These are phyloP conservation scores for Heterobasidion parviporum DNA, from an alignment of 1,284 basidiomycete genomes.

Conservation along the genomic window DNA sequence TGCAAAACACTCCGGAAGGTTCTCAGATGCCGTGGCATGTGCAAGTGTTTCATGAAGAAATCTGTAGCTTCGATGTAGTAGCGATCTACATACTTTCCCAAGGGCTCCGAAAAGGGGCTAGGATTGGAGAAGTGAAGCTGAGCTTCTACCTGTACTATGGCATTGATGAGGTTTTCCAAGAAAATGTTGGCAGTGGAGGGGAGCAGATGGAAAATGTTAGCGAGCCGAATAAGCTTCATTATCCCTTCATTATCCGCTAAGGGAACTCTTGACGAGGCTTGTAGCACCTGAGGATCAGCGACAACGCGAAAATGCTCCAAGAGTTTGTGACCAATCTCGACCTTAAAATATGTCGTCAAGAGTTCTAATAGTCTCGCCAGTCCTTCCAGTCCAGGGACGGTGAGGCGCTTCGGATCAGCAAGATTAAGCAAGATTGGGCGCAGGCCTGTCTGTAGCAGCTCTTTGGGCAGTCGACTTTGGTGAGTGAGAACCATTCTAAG, in stretches of 20 bases:
- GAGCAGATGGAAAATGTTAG: slow-evolving; percentile 95
- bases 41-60: slow-evolving; percentile 78
- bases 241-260: slow-evolving; percentile 88
- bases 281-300: slow-evolving; percentile 80
- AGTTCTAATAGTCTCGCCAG: slow-evolving; percentile 93
- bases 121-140: slow-evolving; percentile 84
- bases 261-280: slow-evolving; percentile 70
- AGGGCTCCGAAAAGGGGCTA: slow-evolving; percentile 91
- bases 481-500: slow-evolving; percentile 85
- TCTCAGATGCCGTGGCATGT: slow-evolving; percentile 67
- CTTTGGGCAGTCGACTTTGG: slow-evolving; percentile 91
- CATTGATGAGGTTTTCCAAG: slow-evolving; percentile 78
- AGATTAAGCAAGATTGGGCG: slow-evolving; percentile 98
- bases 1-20: slow-evolving; percentile 79
- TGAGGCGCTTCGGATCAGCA: slow-evolving; percentile 91
- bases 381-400: slow-evolving; percentile 92
- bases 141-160: slow-evolving; percentile 91
- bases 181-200: slow-evolving; percentile 92
- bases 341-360: slow-evolving; percentile 99
- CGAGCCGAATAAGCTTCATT: slow-evolving; percentile 86
- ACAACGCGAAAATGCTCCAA: slow-evolving; percentile 93
- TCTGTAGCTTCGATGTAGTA: slow-evolving; percentile 83
- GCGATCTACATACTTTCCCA: slow-evolving; percentile 87
- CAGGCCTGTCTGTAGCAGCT: slow-evolving; percentile 90
- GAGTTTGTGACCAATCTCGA: slow-evolving; percentile 97